Evolutionary conservation across 768 basidiomycete genomes (phyloP), one percentile per base, ranked within the genome.

Genomic region (Pisolithus tinctorius): DNA sequence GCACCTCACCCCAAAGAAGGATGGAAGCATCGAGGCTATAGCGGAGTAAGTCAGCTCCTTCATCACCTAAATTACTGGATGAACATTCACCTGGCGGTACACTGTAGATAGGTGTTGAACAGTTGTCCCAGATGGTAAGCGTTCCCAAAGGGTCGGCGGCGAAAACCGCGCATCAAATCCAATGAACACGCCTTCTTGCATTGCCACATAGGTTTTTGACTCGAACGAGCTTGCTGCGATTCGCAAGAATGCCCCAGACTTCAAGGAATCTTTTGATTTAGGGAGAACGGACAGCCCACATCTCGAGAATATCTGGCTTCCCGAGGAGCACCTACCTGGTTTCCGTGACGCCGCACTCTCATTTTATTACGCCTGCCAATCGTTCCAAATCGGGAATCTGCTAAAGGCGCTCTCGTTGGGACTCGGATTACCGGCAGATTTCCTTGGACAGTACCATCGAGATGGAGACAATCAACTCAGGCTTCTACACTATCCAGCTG

Each of bases 251-350:
- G 62, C 68, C 20, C 72, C 71, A 4, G 69, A 68, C 37, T 64
- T 75, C 43, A 80, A 79, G 56, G 80, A 81, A 59, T 78, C 74
- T 51, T 81, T 80, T 49, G 80, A 82, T 52, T 69, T 70, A n/a
- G 80, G 79, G 1, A 66, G 74, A 26, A 66, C 71, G n/a, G 66
- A 74, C 42, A 60, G 58, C 4, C 54, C 60, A 0, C 59, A 43
- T 14, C 73, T 76, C 68, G 78, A 80, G 1, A 81, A 83, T 55
- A 78, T 82, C 34, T 83, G 81, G 80, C 72, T 77, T 10, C 74
- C 77, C 0, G 80, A 80, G 4, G 70, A 66, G 13, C 64, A 74
- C 0, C 63, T 83, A 13, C 77, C 80, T 0, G 80, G 76, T 1
- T 81, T 82, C 59, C 75, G 69, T 47, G 73, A 78, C 49, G 72